Conservation (phyloP, 2,329 filamentous ascomycete species). For the Drechslera avenae region DNA sequence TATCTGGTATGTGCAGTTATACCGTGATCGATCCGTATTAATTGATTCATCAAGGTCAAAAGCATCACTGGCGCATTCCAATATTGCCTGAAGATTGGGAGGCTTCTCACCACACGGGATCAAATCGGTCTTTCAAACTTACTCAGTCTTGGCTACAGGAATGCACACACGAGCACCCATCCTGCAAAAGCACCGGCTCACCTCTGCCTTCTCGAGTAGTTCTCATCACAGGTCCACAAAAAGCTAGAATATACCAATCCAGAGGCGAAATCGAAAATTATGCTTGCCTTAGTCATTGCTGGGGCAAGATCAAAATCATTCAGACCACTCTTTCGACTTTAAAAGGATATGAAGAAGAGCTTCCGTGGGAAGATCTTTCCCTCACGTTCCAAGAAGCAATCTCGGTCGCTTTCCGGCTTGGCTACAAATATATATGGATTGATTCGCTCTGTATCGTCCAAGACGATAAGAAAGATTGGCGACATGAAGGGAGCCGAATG, state of each 20-base stretch:
- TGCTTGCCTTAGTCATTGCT: conserved; percentile 11
- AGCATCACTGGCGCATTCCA: conserved; percentile 1
- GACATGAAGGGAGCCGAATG: conserved; percentile 23
- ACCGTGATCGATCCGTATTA: no score
- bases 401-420: conserved; percentile 11
- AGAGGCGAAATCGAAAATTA: not conserved
- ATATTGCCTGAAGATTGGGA: not conserved
- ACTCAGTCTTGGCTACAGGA: not conserved
- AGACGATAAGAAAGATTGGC: conserved; percentile 21
- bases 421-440: conserved; percentile 25
- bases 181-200: not conserved
- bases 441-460: conserved; percentile 25
- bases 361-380: conserved; percentile 11
- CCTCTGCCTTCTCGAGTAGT: conserved; percentile 5
- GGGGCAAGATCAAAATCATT: not conserved
- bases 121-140: not conserved
- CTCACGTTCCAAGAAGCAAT: conserved; percentile 21
- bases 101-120: not conserved
- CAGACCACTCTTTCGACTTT: not conserved
- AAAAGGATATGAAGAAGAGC: not conserved
- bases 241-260: conserved; percentile 1
- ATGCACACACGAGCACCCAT: not conserved
- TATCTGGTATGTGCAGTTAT: no score
- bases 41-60: not conserved
- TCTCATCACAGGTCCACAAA: not conserved